Conservation (phyloP, 73 alveolate species). For the Blepharisma japonicum region DNA sequence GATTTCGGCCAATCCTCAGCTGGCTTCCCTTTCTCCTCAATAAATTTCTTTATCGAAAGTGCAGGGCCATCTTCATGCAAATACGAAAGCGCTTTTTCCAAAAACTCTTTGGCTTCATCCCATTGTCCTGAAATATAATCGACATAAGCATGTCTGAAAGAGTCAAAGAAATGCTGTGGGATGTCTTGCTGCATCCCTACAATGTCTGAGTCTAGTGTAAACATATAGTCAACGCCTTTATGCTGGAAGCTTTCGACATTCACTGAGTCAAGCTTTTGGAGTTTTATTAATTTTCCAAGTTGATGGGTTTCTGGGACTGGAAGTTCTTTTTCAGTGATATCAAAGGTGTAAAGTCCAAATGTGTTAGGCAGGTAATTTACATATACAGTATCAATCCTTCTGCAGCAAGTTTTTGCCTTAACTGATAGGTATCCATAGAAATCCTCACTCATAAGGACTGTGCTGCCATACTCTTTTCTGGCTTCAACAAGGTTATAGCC, state of each 20-base stretch:
- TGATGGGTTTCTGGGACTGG: slow-evolving; percentile 62
- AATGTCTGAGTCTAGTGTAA: slow-evolving; percentile 64
- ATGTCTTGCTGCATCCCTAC: slow-evolving; percentile 57
- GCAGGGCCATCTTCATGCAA: slow-evolving; percentile 29
- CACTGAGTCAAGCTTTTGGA: slow-evolving; percentile 50
- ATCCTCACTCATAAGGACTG: slow-evolving; percentile 56
- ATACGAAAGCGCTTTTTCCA: slow-evolving; percentile 1
- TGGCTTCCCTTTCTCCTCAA: slow-evolving; percentile 15
- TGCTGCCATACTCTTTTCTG: slow-evolving; percentile 50
- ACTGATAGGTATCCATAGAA: slow-evolving; percentile 53
- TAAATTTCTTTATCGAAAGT: slow-evolving; percentile 11
- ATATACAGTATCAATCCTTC: slow-evolving; percentile 64
- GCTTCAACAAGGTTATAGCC: slow-evolving; percentile 74
- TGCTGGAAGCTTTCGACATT: slow-evolving; percentile 66
- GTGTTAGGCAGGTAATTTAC: slow-evolving; percentile 48
- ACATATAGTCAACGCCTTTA: slow-evolving; percentile 77
- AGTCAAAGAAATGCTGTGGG: slow-evolving; percentile 48
- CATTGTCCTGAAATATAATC: slow-evolving; percentile 67
- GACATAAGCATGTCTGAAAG: slow-evolving; percentile 63
- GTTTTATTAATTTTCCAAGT: slow-evolving; percentile 61
- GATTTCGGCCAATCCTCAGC: slow-evolving; percentile 29
- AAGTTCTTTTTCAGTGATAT: slow-evolving; percentile 36
- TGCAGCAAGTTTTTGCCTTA: slow-evolving; percentile 62
- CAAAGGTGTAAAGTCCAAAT: slow-evolving; percentile 63
- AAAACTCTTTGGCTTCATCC: slow-evolving; percentile 48